A percentile compares a stretch with the other conserved stretches of the same genome.
phyloP scores from a whole-genome alignment of 2,329 filamentous ascomycete species.

The Cladophialophora psammophila region DNA sequence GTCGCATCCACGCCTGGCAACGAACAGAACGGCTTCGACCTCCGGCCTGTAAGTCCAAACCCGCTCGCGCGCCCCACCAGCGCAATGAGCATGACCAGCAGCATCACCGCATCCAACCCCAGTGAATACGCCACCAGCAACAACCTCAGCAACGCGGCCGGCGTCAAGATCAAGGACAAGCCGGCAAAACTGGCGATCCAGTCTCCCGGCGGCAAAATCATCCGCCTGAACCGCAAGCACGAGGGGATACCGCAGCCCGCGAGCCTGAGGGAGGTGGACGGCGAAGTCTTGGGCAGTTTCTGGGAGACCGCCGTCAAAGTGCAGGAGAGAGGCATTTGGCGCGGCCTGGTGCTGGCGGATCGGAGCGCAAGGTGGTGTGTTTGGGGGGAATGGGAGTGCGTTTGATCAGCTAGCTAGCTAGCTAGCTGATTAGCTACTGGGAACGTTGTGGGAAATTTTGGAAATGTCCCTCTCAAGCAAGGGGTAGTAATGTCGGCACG shows the following conservation, averaged over 20 bases:
- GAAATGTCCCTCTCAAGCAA: no score
- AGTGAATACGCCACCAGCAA: constrained; percentile 48
- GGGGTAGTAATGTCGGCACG: not conserved
- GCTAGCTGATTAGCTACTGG: not conserved
- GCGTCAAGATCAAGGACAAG: constrained; percentile 68
- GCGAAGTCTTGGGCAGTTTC: constrained; percentile 60
- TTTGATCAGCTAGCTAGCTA: constrained; percentile 45
- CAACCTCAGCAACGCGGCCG: constrained; percentile 63
- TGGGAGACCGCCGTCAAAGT: constrained; percentile 75
- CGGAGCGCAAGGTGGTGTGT: constrained; percentile 72
- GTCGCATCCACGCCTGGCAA: constrained; percentile 29
- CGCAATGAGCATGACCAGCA: constrained; percentile 67
- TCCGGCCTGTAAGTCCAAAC: constrained; percentile 38
- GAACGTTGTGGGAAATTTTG: not conserved
- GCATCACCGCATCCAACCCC: constrained; percentile 60
- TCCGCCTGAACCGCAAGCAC: constrained; percentile 65
- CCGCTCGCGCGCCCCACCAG: constrained; percentile 62
- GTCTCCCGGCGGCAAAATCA: constrained; percentile 91
- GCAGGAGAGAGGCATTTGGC: constrained; percentile 68
- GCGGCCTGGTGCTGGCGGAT: constrained; percentile 69
- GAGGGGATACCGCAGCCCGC: constrained; percentile 54
- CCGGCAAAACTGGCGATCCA: constrained; percentile 96
- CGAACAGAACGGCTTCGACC: constrained; percentile 38
- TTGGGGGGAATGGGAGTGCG: constrained; percentile 72
- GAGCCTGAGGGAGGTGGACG: constrained; percentile 42